Base-by-base conservation (phyloP, 352 stramenopile species). In the Phytophthora tubulina region DNA sequence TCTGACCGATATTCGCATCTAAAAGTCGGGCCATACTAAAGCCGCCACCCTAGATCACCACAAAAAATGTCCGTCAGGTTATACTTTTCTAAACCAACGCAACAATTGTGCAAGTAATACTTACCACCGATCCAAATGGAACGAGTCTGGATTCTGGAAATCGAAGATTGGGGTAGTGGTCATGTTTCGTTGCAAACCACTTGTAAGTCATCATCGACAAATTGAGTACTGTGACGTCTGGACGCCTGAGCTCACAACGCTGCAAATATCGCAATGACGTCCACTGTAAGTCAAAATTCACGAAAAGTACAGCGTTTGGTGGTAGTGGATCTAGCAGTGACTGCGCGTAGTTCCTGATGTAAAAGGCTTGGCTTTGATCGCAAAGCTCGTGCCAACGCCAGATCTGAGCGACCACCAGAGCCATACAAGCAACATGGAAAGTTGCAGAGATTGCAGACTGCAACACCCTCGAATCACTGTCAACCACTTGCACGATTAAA, bases 281-380 rank as follows among this genome's bases (percentile, higher is more conserved):
- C 92, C 93, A 98, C 60, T 97, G 90, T 48, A 97, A 76, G 64
- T 98, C 94, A 74, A 97, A 98, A 70, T 97, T 98, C 27, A 96
- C 89, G 31, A 99, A 80, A 0, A 99, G 62, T 9, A 98, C 70
- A 14, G 94, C 86, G 45, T 94, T 77, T 41, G 11, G 9, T 13
- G 96, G 93, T 1, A 99, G 67, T 27, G 91, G 87, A 9, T 93
- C 86, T 15, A 99, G 64, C 31, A 99, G 70, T 3, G 91, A 92
- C 4, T 76, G 74, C 0, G 92, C 94, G 70, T 99, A 98, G 35
- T 91, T 80, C 15, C 72, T 72, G 61, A 99, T 97, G 73, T 95
- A 93, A 46, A 72, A 82, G 0, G 77, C 81, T 38, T 73, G 44
- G 21, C 79, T 89, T 51, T 91, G 81, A 30, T 91, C 67, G 46